Evolutionary conservation across 345 rosid genomes (phyloP).

Genomic region (Syzygium aromaticum): DNA sequence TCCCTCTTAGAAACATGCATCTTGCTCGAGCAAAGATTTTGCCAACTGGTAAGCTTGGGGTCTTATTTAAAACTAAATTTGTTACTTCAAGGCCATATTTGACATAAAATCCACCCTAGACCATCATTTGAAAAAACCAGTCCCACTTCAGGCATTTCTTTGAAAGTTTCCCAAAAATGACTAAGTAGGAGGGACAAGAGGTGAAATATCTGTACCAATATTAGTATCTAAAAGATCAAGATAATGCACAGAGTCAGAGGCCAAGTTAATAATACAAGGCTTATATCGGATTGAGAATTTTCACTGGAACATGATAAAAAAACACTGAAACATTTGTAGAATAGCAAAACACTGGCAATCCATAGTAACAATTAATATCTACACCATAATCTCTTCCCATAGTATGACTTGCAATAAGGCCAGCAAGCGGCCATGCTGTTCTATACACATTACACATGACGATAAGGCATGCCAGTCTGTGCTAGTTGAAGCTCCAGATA

Average conservation of each 20-base stretch:
- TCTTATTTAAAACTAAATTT: neutral
- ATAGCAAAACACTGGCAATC: neutral
- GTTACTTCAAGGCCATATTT: accelerated
- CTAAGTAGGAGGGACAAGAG: neutral
- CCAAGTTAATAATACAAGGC: neutral
- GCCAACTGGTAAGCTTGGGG: accelerated
- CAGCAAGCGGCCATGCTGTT: neutral
- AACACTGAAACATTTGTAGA: neutral
- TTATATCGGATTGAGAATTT: neutral
- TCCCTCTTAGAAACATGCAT: neutral
- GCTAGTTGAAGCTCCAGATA: neutral
- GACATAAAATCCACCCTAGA: accelerated
- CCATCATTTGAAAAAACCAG: neutral
- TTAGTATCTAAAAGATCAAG: neutral
- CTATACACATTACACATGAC: neutral
- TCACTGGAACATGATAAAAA: neutral
- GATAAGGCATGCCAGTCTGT: neutral
- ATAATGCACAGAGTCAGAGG: neutral
- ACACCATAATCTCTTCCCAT: neutral
- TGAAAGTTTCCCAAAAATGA: neutral
- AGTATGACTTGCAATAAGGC: neutral
- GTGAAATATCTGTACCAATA: neutral
- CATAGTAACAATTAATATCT: neutral
- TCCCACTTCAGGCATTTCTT: accelerated
- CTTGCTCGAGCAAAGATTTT: neutral